Evolutionary conservation across 345 rosid species (phyloP).

Genomic region (Hibiscus syriacus): DNA sequence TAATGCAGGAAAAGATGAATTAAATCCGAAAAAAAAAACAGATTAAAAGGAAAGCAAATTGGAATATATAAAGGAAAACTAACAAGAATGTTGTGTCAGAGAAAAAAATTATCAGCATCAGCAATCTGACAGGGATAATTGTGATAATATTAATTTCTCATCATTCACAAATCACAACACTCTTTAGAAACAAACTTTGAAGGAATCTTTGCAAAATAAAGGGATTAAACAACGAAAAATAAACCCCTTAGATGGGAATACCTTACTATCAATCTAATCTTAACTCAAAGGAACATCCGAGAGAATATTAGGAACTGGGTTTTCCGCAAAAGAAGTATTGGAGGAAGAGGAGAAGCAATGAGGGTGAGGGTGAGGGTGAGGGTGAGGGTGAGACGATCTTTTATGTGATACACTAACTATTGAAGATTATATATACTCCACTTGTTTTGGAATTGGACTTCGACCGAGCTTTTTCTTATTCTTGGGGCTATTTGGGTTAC

Average conservation of each 20-base stretch:
- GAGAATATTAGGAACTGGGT: background rate
- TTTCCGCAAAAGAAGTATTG: background rate
- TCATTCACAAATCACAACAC: conserved; percentile 5
- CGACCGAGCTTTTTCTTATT: background rate
- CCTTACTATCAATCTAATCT: background rate
- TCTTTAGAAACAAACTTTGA: background rate
- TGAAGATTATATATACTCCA: background rate
- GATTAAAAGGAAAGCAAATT: background rate
- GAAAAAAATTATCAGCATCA: background rate
- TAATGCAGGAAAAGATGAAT: background rate
- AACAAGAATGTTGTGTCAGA: background rate
- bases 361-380: background rate
- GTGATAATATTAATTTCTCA: conserved; percentile 1
- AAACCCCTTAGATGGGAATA: background rate
- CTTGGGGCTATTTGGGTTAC: background rate
- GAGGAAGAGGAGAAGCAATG: background rate
- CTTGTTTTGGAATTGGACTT: background rate
- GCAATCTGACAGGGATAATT: conserved; percentile 12
- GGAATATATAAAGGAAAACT: background rate
- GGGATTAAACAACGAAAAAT: background rate
- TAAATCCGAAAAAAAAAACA: background rate
- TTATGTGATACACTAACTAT: background rate
- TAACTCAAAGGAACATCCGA: background rate
- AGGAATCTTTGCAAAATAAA: background rate
- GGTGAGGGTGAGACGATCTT: no score